A percentile compares a stretch with the other conserved stretches of the same genome.
Conservation (phyloP, 2,329 filamentous ascomycete genomes). For the Arthroderma uncinatum region DNA sequence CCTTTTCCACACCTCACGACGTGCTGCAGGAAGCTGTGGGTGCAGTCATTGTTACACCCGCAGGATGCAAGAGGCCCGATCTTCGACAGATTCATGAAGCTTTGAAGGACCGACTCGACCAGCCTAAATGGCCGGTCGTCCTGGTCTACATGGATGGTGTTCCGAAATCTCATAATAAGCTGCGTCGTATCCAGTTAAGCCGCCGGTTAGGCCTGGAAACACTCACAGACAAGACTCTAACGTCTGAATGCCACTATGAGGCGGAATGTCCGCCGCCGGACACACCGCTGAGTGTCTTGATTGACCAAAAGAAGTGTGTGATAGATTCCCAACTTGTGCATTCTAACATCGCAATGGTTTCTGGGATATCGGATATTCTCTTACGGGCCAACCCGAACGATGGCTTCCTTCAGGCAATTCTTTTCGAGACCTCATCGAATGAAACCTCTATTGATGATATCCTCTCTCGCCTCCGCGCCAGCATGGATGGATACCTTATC, state of each 20-base stretch:
- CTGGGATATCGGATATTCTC: neutral
- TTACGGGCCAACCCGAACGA: neutral
- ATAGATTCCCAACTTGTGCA: neutral
- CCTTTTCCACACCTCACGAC: neutral
- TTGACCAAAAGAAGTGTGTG: neutral
- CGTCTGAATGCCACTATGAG: neutral
- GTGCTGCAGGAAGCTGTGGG: conserved; percentile 3
- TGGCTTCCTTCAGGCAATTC: neutral
- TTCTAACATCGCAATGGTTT: neutral
- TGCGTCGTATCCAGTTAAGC: conserved; percentile 1
- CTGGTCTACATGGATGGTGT: conserved; percentile 5
- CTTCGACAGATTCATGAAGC: conserved; percentile 4
- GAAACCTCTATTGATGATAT: neutral
- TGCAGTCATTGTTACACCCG: neutral
- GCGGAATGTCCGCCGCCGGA: neutral
- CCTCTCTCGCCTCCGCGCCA: neutral
- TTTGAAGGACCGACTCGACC: neutral
- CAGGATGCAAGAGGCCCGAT: neutral
- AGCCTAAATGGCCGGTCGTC: neutral
- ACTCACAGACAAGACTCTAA: neutral
- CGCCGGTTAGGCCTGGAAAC: neutral
- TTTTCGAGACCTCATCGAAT: neutral
- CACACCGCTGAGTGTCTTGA: neutral
- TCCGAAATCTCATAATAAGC: neutral
- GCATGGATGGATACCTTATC: conserved; percentile 1